phyloP scores from a whole-genome alignment of 257 asterid species.

The Salvia miltiorrhiza region DNA sequence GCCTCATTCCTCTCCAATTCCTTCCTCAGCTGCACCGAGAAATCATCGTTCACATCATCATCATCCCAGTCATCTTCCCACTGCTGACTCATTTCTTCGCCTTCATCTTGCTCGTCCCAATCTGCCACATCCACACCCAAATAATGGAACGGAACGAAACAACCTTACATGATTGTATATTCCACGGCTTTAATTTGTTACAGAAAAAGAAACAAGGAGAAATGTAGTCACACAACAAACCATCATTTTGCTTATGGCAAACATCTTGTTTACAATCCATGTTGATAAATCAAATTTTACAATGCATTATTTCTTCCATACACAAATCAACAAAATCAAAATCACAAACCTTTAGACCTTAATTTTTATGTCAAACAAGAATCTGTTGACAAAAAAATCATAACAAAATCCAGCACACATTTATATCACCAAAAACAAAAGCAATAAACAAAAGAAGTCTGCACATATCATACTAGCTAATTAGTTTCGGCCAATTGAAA shows the following conservation, averaged over 20 bases:
- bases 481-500: not conserved
- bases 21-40: constrained; percentile 78
- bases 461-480: not conserved
- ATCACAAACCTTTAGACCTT: no score
- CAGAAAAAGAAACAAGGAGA: no score
- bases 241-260: not conserved
- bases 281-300: not conserved
- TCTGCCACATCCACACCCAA: constrained; percentile 35
- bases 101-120: constrained; percentile 69
- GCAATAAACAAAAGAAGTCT: no score
- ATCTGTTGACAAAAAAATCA: not conserved
- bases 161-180: no score
- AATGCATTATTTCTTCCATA: not conserved
- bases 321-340: not conserved
- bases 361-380: not conserved
- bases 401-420: not conserved
- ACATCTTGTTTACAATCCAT: not conserved
- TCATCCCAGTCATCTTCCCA: constrained; percentile 99
- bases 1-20: constrained; percentile 55
- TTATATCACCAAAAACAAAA: not conserved
- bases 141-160: not conserved
- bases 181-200: no score
- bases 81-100: constrained; percentile 65
- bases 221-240: no score
- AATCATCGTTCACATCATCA: constrained; percentile 87